These are phyloP conservation scores for Aciculosporium take DNA, from an alignment of 2,329 filamentous ascomycete genomes.

Conservation along the genomic window DNA sequence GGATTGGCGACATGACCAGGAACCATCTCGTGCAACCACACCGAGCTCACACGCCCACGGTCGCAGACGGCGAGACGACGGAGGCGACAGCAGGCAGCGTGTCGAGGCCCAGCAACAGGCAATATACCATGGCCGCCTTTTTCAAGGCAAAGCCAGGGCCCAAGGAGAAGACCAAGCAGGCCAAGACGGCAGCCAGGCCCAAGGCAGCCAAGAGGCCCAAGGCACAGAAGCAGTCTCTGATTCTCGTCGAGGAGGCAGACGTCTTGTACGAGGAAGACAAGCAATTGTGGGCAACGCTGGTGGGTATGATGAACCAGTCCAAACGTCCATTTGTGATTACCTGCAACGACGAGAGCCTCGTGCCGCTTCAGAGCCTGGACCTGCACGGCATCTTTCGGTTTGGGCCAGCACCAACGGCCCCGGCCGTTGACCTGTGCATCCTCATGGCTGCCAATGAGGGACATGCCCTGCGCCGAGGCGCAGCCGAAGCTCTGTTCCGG, in stretches of 20 bases:
- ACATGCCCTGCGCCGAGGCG: conserved; percentile 55
- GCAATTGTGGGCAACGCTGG: conserved; percentile 79
- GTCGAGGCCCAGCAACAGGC: conserved; percentile 53
- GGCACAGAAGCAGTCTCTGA: conserved; percentile 80
- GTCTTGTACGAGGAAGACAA: conserved; percentile 90
- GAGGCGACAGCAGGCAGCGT: conserved; percentile 30
- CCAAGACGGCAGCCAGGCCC: conserved; percentile 16
- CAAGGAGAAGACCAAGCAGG: conserved; percentile 15
- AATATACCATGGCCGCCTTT: conserved; percentile 68
- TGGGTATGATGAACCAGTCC: conserved; percentile 65
- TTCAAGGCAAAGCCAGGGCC: conserved; percentile 45
- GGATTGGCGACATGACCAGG: conserved; percentile 88
- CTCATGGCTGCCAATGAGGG: conserved; percentile 79
- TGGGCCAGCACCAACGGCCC: conserved; percentile 45
- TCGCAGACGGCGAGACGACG: conserved; percentile 13
- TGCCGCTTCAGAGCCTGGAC: conserved; percentile 61
- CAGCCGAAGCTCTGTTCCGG: conserved; percentile 56
- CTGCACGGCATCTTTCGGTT: conserved; percentile 78
- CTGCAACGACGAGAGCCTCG: conserved; percentile 77
- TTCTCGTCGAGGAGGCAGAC: conserved; percentile 87
- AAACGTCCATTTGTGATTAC: conserved; percentile 90
- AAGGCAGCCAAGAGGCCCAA: conserved; percentile 30
- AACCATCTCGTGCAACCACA: conserved; percentile 69
- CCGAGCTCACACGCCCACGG: conserved; percentile 18
- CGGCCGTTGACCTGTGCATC: conserved; percentile 68